phyloP scores from a whole-genome alignment of 495 filamentous ascomycete species.

The Penicillium atrosanguineum region DNA sequence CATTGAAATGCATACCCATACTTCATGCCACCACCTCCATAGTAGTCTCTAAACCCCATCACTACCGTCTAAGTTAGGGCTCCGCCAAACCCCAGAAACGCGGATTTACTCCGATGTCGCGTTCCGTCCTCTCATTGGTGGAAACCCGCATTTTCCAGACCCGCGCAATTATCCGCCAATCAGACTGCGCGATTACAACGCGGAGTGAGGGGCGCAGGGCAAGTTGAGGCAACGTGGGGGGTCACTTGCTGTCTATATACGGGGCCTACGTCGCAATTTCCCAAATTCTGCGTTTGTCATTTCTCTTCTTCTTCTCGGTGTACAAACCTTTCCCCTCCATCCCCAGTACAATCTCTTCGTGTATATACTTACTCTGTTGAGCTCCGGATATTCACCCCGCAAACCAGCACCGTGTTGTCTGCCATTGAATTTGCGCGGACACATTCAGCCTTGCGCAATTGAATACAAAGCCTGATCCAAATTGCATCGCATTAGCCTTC shows the following conservation, averaged over 20 bases:
- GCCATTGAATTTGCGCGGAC: background rate
- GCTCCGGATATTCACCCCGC: slow-evolving; percentile 1
- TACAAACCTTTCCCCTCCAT: background rate
- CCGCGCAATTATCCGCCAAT: slow-evolving; percentile 32
- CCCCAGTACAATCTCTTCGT: background rate
- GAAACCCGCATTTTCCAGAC: slow-evolving; percentile 22
- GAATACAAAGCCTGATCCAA: background rate
- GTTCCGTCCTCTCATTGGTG: slow-evolving; percentile 25
- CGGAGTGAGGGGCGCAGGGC: slow-evolving; percentile 17
- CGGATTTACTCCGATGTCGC: slow-evolving; percentile 30
- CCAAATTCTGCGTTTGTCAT: slow-evolving; percentile 5
- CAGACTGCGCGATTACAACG: background rate
- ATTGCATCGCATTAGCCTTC: background rate
- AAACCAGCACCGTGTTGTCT: slow-evolving; percentile 4
- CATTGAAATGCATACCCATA: background rate
- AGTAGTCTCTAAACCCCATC: background rate
- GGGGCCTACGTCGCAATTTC: slow-evolving; percentile 10
- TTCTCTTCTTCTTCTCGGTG: slow-evolving; percentile 1
- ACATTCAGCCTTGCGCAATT: slow-evolving; percentile 3
- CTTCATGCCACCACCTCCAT: background rate
- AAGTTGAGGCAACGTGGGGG: slow-evolving; percentile 20
- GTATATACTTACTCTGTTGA: background rate
- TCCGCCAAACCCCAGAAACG: slow-evolving; percentile 11
- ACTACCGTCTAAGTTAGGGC: background rate
- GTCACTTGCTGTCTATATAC: slow-evolving; percentile 27